Conservation (phyloP, 2,329 filamentous ascomycete genomes). For the Talaromyces sp. region DNA sequence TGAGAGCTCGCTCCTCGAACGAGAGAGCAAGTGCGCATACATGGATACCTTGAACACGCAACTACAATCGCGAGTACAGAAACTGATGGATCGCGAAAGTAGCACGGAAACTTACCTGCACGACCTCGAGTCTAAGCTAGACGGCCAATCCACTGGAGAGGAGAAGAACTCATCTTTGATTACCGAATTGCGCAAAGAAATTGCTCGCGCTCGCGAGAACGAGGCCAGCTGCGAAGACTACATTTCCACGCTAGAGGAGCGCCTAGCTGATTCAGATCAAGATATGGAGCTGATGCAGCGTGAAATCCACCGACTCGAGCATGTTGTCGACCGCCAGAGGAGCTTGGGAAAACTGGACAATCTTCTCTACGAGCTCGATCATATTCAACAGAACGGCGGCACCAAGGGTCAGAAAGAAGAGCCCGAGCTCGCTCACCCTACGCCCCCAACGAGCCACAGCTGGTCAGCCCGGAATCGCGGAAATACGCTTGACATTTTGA, state of each 20-base stretch:
- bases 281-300: constrained; percentile 96
- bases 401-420: constrained; percentile 33
- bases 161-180: constrained; percentile 87
- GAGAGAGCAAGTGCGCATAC: constrained; percentile 89
- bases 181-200: constrained; percentile 82
- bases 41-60: constrained; percentile 88
- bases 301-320: constrained; percentile 87
- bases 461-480: constrained; percentile 25
- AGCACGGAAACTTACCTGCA: constrained; percentile 91
- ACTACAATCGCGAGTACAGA: constrained; percentile 83
- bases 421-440: neutral
- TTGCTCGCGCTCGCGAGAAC: constrained; percentile 79
- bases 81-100: constrained; percentile 82
- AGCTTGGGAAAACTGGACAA: constrained; percentile 93
- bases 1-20: constrained; percentile 83
- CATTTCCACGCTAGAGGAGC: constrained; percentile 92
- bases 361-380: constrained; percentile 80
- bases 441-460: constrained; percentile 14
- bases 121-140: constrained; percentile 83
- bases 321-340: constrained; percentile 89
- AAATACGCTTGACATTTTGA: constrained; percentile 36
- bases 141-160: constrained; percentile 83
- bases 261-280: constrained; percentile 90
- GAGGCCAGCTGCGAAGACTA: constrained; percentile 91
- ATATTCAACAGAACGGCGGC: constrained; percentile 55